Evolutionary conservation across 139 green algal species (phyloP).

Genomic region (Micromonas commoda): DNA sequence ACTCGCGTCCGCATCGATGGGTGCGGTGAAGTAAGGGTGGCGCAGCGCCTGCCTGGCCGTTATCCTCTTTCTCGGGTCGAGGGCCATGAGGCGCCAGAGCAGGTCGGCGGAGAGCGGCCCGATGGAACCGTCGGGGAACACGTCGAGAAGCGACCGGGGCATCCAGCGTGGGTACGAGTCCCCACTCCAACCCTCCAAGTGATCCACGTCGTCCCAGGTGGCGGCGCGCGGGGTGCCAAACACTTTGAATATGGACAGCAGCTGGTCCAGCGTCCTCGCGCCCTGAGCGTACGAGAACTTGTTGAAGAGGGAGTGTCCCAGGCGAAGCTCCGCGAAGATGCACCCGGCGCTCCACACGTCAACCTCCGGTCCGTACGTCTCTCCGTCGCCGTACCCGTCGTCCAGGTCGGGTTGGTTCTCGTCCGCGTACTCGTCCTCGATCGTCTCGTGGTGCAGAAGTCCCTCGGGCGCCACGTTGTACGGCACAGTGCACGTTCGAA

Average conservation of each 20-base stretch:
- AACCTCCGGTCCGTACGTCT: constrained; percentile 78
- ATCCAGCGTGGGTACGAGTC: background rate
- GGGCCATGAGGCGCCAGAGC: background rate
- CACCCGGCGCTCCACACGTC: constrained; percentile 97
- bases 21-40: background rate
- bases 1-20: too few relatives aligned
- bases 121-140: background rate
- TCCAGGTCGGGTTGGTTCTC: background rate
- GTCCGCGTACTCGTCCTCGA: background rate
- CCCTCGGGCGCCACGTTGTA: background rate
- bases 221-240: background rate
- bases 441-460: background rate
- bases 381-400: background rate
- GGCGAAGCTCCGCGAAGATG: constrained; percentile 95
- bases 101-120: background rate
- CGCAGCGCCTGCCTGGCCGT: background rate
- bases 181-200: background rate
- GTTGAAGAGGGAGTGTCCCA: constrained; percentile 53
- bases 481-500: background rate
- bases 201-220: background rate
- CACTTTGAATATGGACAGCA: background rate
- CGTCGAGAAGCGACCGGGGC: background rate
- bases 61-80: background rate
- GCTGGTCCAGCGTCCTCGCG: background rate
- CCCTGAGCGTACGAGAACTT: background rate